phyloP scores from a whole-genome alignment of 1,284 basidiomycete species.

The Anthracocystis setariae region DNA sequence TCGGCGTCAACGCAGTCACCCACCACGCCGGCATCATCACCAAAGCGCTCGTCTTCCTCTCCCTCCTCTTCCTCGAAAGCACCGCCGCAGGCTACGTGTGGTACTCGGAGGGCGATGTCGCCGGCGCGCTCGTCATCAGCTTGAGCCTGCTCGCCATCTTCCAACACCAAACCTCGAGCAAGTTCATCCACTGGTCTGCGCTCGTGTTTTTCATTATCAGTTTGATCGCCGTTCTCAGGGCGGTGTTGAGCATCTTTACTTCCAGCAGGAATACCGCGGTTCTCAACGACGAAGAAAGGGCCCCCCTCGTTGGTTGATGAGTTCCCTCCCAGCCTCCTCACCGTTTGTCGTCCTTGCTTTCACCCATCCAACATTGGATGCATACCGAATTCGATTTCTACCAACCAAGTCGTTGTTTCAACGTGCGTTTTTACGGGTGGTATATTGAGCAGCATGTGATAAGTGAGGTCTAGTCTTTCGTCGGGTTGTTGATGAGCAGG shows the following conservation, averaged over 20 bases:
- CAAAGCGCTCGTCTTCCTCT: slow-evolving; percentile 92
- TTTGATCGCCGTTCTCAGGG: slow-evolving; percentile 83
- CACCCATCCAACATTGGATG: too few species aligned
- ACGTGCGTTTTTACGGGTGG: not conserved
- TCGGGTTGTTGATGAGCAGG: slow-evolving; percentile 37
- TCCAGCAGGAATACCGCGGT: slow-evolving; percentile 70
- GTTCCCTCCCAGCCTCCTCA: not conserved
- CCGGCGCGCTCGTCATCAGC: slow-evolving; percentile 85
- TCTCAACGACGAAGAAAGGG: slow-evolving; percentile 81
- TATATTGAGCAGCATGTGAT: not conserved
- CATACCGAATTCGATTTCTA: too few species aligned
- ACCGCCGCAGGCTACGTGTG: slow-evolving; percentile 88
- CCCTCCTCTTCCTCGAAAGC: slow-evolving; percentile 89
- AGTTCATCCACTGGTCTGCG: slow-evolving; percentile 88
- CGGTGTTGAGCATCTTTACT: slow-evolving; percentile 72
- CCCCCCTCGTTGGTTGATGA: slow-evolving; percentile 73
- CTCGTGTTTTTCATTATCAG: slow-evolving; percentile 86
- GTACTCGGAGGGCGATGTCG: slow-evolving; percentile 86
- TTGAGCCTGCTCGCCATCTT: slow-evolving; percentile 74
- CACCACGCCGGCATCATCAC: slow-evolving; percentile 84
- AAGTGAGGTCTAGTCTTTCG: slow-evolving; percentile 29
- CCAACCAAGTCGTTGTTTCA: too few species aligned
- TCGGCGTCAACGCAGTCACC: slow-evolving; percentile 79
- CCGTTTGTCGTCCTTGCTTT: not conserved
- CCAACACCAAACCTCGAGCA: slow-evolving; percentile 69